phyloP scores from a whole-genome alignment of 2,329 filamentous ascomycete genomes.

The Chrysoporthe cubensis region DNA sequence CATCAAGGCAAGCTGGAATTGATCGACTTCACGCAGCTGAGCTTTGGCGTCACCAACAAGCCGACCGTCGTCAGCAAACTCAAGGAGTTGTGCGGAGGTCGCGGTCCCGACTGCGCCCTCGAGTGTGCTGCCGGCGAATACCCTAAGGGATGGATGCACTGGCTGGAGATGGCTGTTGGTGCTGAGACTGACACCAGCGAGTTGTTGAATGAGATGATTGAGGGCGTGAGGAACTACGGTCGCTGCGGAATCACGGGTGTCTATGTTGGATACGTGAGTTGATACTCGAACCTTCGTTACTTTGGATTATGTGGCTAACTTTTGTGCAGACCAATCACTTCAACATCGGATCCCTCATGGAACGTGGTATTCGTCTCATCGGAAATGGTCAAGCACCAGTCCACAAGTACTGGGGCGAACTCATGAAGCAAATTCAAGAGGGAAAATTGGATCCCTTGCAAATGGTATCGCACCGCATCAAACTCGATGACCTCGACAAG shows the following conservation, averaged over 20 bases:
- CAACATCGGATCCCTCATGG: slow-evolving; percentile 83
- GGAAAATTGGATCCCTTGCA: slow-evolving; percentile 74
- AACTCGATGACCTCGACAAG: slow-evolving; percentile 72
- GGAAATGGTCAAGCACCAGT: slow-evolving; percentile 72
- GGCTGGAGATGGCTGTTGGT: slow-evolving; percentile 62
- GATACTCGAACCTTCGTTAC: slow-evolving; percentile 33
- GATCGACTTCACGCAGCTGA: slow-evolving; percentile 68
- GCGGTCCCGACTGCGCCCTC: slow-evolving; percentile 74
- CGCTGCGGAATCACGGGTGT: slow-evolving; percentile 77
- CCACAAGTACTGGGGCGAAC: slow-evolving; percentile 80
- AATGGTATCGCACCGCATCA: slow-evolving; percentile 81
- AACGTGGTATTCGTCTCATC: slow-evolving; percentile 80
- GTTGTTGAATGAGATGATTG: slow-evolving; percentile 79
- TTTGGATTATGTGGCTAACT: neutral
- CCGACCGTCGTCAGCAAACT: slow-evolving; percentile 71
- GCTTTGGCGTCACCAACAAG: slow-evolving; percentile 59
- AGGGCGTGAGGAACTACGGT: slow-evolving; percentile 72
- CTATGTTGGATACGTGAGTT: slow-evolving; percentile 61
- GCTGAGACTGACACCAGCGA: slow-evolving; percentile 85
- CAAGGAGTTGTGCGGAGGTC: slow-evolving; percentile 72
- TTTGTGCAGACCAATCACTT: slow-evolving; percentile 71
- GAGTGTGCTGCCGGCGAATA: slow-evolving; percentile 69
- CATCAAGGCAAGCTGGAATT: slow-evolving; percentile 62
- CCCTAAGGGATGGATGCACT: slow-evolving; percentile 63
- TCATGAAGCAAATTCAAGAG: slow-evolving; percentile 69